phyloP scores from a whole-genome alignment of 371 early-diverging fungal genomes.

The Mucor indicus region DNA sequence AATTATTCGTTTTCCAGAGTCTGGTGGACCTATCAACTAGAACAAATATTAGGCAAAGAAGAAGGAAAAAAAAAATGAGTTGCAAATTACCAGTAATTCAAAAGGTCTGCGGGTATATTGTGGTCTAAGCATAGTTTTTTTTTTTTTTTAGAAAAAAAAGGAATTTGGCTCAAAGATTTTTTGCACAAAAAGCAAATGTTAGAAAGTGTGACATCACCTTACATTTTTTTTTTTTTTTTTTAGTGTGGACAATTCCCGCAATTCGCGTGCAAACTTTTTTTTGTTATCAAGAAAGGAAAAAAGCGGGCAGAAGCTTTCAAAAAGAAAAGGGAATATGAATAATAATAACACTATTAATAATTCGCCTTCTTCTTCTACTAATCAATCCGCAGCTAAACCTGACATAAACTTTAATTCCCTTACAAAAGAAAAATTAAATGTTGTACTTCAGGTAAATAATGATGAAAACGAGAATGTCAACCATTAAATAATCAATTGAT shows the following conservation, averaged over 20 bases:
- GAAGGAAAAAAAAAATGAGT: background rate
- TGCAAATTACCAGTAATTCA: conserved; percentile 27
- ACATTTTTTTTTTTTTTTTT: too few species aligned
- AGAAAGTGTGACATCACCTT: too few species aligned
- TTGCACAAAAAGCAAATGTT: too few species aligned
- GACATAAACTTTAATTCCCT: conserved; percentile 25
- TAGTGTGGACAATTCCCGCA: too few species aligned
- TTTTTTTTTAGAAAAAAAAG: background rate
- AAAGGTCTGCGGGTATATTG: conserved; percentile 29
- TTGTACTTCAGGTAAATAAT: conserved; percentile 28
- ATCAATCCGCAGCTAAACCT: background rate
- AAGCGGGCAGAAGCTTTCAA: background rate
- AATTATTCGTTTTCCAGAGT: conserved; percentile 33
- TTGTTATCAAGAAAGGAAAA: background rate
- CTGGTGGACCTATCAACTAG: conserved; percentile 33
- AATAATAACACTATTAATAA: too few species aligned
- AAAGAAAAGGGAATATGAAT: background rate
- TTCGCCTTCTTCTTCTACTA: too few species aligned
- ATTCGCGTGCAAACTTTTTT: too few species aligned
- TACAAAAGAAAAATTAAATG: conserved; percentile 36
- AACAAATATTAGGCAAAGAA: background rate
- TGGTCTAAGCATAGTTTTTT: conserved; percentile 23
- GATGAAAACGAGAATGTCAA: background rate
- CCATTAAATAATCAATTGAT: background rate
- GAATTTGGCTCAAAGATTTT: too few species aligned